phyloP scores from a whole-genome alignment of 331 rosid genomes.

The Quercus lobata region DNA sequence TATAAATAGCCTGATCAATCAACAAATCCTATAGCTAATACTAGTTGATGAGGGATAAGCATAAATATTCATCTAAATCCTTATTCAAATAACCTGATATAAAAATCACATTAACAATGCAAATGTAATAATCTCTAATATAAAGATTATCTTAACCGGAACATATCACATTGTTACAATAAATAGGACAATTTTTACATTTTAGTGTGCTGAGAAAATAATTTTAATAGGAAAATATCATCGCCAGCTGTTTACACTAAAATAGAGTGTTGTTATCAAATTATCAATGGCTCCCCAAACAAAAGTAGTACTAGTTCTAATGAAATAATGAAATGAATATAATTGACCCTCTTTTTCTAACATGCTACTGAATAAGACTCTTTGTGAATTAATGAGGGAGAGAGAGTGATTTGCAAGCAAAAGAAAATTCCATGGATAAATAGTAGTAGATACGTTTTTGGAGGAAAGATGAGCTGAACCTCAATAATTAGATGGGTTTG shows the following conservation, averaged over 20 bases:
- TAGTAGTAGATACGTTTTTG: constrained; percentile 9
- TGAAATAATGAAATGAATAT: background rate
- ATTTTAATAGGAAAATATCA: background rate
- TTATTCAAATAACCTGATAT: no score
- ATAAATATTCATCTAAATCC: no score
- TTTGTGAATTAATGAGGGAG: constrained; percentile 31
- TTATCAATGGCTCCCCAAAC: background rate
- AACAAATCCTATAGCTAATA: no score
- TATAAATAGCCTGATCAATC: no score
- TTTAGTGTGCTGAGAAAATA: background rate
- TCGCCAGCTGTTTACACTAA: background rate
- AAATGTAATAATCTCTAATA: no score
- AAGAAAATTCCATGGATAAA: constrained; percentile 46
- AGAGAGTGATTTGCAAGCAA: constrained; percentile 42
- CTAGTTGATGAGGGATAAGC: no score
- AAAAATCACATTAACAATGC: no score
- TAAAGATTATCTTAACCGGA: no score
- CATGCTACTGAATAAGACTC: constrained; percentile 40
- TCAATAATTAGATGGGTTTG: constrained; percentile 55
- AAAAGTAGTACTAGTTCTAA: background rate
- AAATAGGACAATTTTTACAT: no score
- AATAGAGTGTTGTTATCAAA: no score
- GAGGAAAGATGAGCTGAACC: constrained; percentile 64
- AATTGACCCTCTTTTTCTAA: constrained; percentile 17
- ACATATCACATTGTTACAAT: no score